Base-by-base conservation (phyloP, 805 yeast genomes). In the Scheffersomyces ergatensis region DNA sequence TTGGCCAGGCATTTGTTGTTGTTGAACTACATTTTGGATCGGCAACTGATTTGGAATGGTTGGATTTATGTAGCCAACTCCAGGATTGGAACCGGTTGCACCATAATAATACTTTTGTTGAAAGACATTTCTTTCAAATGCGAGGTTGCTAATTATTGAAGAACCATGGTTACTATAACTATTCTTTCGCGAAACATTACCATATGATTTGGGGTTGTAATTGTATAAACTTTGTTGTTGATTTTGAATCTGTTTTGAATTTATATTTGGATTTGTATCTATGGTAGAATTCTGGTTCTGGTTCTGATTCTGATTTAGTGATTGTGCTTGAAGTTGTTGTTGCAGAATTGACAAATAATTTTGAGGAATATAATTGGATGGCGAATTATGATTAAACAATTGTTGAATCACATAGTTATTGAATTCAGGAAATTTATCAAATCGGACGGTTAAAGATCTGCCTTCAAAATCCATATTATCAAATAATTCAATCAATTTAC, bases 401-500 rank as follows among this genome's bases (percentile, higher is more conserved):
- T 57, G 60, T 43, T 61, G 66, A 18, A 56, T 33, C 14, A 47
- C 31, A 57, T 63, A 52, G 34, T 62, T 60, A 39, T 62, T 60
- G 42, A 61, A 59, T 36, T 64, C 70, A 1, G 82, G 82, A 43
- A 65, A 74, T 46, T 71, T 69, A 51, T 83, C 88, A 51, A 65
- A 79, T 18, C 88, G 57, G 2, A 83, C 88, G 3, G 83, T 78
- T 23, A 83, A 59, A 5, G 67, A 61, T 30, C 89, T 62, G 0
- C 87, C 86, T 52, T 78, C 76, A 50, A 81, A 83, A n/a, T 55
- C 65, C 2, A 55, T 50, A 11, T 77, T 77, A 52, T 83, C 76
- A 49, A 82, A 77, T 31, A 55, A 42, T 19, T 65, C 60, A 33
- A 83, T 80, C 13, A 81, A 68, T 31, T 63, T 62, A 3, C 63